Base-by-base conservation (phyloP, 2,329 filamentous ascomycete species). In the Sclerotiophoma versabilis region DNA sequence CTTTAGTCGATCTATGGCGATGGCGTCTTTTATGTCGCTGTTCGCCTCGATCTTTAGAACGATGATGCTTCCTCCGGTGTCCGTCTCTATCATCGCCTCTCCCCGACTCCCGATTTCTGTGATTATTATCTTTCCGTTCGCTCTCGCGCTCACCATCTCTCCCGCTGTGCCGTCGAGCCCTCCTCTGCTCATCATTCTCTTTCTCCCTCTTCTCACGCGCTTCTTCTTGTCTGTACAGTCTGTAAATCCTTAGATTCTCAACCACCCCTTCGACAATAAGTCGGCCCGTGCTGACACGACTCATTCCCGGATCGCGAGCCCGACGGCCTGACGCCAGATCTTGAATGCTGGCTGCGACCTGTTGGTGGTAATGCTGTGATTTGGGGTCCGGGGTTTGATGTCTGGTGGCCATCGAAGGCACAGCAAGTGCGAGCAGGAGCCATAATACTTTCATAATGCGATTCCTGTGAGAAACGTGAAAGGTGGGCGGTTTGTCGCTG, bases 211-310 rank as follows among this genome's bases (percentile, higher is more conserved):
- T 48, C 33, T 53, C 32, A 9, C 29, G 22, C 1, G 25, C 50
- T 33, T 62, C 27, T 23, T 60, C 54, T n/a, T 69, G 56, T 34
- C 59, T 55, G 4, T 51, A 38, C 14, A 58, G 12, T 1, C 60
- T 45, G 38, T 66, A 68, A 8, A 66, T 58, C 41, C 45, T 61
- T 2, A 66, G 7, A 2, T 54, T 60, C 34, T 70, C 67, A 19
- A 66, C 50, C 0, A 66, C 47, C 2, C 54, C 62, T 45, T 69
- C 67, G 0, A 69, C 14, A 2, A 69, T 36, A 12, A 70, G 34
- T 11, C 58, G 41, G 0, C 45, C 33, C 1, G 57, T 64, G 8
- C 59, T 54, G 3, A 34, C 33, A 2, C 25, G 23, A 29, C 57
- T 57, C 19, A 65, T 43, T 8, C 26, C 23, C 2, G 57, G 57